Evolutionary conservation across 2,329 filamentous ascomycete species (phyloP).

Genomic region (Zopfia rhizophila): DNA sequence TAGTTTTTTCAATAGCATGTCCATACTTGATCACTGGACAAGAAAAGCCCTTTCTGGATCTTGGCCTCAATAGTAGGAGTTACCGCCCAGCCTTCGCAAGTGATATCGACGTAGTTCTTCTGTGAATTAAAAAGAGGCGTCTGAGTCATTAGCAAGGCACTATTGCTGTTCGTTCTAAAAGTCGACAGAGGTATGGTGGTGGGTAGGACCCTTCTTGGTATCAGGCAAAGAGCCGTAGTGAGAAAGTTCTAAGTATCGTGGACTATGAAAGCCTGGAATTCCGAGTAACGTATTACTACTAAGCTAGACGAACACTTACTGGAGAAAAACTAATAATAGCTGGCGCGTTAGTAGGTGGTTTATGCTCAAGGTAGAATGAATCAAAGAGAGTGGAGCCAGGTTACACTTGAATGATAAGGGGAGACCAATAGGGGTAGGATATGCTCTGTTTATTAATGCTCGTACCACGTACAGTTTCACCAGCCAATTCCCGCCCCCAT

Average conservation of each 20-base stretch:
- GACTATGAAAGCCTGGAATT: slow-evolving; percentile 49
- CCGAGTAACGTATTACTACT: no score
- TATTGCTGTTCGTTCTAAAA: slow-evolving; percentile 29
- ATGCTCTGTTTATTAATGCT: no score
- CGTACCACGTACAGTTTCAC: no score
- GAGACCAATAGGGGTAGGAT: no score
- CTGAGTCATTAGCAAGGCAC: slow-evolving; percentile 31
- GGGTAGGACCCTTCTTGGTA: slow-evolving; percentile 48
- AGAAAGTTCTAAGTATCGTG: slow-evolving; percentile 45
- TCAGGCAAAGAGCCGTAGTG: slow-evolving; percentile 49
- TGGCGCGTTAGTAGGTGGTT: no score
- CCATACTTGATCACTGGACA: slow-evolving; percentile 79
- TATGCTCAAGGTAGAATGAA: no score
- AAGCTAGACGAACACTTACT: no score
- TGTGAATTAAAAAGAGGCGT: slow-evolving; percentile 59
- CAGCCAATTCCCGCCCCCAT: no score
- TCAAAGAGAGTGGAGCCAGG: no score
- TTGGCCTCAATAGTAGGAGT: slow-evolving; percentile 79
- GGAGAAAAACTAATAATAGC: no score
- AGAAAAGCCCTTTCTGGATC: slow-evolving; percentile 91
- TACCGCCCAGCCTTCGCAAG: slow-evolving; percentile 68
- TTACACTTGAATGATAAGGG: no score
- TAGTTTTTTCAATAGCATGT: slow-evolving; percentile 94
- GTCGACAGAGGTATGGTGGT: slow-evolving; percentile 42
- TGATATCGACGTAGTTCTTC: slow-evolving; percentile 68